phyloP scores from a whole-genome alignment of 345 rosid genomes.

The Barbarea vulgaris region DNA sequence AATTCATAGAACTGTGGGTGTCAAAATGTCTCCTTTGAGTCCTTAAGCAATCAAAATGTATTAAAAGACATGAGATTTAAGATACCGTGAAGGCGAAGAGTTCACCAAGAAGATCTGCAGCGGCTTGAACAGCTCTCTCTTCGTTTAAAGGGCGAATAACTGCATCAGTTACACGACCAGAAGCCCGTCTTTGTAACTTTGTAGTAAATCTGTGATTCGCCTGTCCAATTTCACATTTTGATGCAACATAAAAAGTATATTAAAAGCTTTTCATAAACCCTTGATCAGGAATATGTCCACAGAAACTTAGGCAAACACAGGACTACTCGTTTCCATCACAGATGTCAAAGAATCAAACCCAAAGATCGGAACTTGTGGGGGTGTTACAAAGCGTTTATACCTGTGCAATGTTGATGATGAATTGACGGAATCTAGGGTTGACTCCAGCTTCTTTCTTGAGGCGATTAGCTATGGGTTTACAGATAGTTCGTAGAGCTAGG shows the following conservation, averaged over 20 bases:
- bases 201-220: constrained; percentile 74
- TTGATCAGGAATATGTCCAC: background rate
- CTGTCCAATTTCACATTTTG: constrained; percentile 38
- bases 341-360: constrained; percentile 3
- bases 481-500: constrained; percentile 66
- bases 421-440: constrained; percentile 69
- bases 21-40: background rate
- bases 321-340: background rate
- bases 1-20: background rate
- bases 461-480: constrained; percentile 83
- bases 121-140: constrained; percentile 87
- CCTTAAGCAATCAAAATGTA: background rate
- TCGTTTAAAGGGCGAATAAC: constrained; percentile 73
- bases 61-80: constrained; percentile 21
- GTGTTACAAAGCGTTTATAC: constrained; percentile 11
- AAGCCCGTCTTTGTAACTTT: constrained; percentile 65
- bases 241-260: background rate
- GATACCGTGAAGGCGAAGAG: constrained; percentile 76
- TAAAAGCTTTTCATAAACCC: constrained; percentile 16
- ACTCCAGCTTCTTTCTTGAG: constrained; percentile 75
- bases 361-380: background rate
- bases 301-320: background rate
- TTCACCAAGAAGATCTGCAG: constrained; percentile 88
- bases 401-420: constrained; percentile 84
- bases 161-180: constrained; percentile 69